Evolutionary conservation across 1,139 yeast genomes (phyloP), one percentile per base, ranked within the genome.

Genomic region (Saccharomyces hybrid): DNA sequence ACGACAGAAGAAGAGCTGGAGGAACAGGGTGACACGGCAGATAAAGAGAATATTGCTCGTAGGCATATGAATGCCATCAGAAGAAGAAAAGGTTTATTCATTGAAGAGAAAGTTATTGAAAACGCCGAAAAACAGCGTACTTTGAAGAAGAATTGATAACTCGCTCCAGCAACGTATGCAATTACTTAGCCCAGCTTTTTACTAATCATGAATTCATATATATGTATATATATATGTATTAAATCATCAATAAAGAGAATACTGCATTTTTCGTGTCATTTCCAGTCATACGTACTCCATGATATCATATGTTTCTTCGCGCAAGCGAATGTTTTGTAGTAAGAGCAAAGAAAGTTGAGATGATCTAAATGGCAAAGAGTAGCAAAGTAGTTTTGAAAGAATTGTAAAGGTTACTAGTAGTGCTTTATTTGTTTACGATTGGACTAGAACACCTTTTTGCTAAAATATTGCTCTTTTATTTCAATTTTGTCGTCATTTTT

Each of bases 1-100:
- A 88, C 93, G 5, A 95, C 99, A 0, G 97, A 88, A 64, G 98
- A 90, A 69, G 99, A 95, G 68, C 73, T 93, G 51, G 99, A 93
- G 68, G 96, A 90, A 57, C 75, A 88, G 51, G 99, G 99, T 29
- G 97, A 89, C 61, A 80, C 82, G 62, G 97, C 97, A 0, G 99
- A 95, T 64, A 80, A 88, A 64, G 98, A 90, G 64, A 93, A 93
- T 66, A 76, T 90, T 57, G 98, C 97, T 0, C 79, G 95, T 68
- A 77, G 78, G 64, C 93, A 93, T 68, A 87, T 93, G 86, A 89
- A 88, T 59, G 75, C 74, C 34, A 82, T 93, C 49, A 78, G 99
- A 66, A 80, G 83, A 69, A 79, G 96, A 60, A 95, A 95, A 74
- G 99, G 99, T 11, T 74, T 93, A 60, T 85, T 86, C 65, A 88